These are phyloP conservation scores for Azolla pinnata DNA, from an alignment of 75 land plant genomes.

Conservation along the genomic window DNA sequence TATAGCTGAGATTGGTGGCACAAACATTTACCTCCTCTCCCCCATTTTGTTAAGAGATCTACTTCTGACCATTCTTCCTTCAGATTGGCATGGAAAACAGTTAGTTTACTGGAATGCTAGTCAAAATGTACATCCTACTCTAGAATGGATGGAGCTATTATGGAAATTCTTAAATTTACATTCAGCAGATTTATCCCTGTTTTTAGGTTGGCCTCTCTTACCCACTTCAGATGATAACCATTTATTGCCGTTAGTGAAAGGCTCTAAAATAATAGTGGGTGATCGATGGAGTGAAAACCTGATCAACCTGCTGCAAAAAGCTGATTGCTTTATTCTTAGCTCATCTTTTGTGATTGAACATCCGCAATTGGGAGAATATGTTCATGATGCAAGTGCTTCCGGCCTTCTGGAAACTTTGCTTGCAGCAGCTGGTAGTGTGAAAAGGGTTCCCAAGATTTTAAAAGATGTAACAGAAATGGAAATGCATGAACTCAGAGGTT, in stretches of 20 bases:
- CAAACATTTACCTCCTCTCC: conserved; percentile 51
- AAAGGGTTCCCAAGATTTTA: conserved; percentile 35
- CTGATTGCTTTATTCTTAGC: conserved; percentile 52
- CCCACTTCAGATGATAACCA: conserved; percentile 47
- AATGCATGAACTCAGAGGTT: conserved; percentile 68
- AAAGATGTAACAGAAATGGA: conserved; percentile 42
- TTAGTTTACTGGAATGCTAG: conserved; percentile 57
- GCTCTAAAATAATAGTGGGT: conserved; percentile 53
- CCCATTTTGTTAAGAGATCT: conserved; percentile 57
- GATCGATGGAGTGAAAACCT: conserved; percentile 95
- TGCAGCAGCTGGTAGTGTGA: conserved; percentile 30
- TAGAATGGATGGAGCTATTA: conserved; percentile 62
- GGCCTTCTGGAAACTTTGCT: conserved; percentile 67
- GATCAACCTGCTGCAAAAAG: conserved; percentile 55
- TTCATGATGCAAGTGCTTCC: conserved; percentile 63
- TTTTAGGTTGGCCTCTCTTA: conserved; percentile 74
- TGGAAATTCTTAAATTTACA: conserved; percentile 60
- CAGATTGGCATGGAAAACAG: conserved; percentile 59
- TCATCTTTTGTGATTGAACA: conserved; percentile 54
- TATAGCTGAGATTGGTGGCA: conserved; percentile 42
- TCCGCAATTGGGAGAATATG: conserved; percentile 52
- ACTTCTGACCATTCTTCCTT: conserved; percentile 52
- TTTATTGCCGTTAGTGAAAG: conserved; percentile 46
- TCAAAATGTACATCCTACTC: conserved; percentile 54
- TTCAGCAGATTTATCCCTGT: conserved; percentile 54